Evolutionary conservation across 768 basidiomycete genomes (phyloP), one percentile per base, ranked within the genome.

Genomic region (Solioccasus polychromus): DNA sequence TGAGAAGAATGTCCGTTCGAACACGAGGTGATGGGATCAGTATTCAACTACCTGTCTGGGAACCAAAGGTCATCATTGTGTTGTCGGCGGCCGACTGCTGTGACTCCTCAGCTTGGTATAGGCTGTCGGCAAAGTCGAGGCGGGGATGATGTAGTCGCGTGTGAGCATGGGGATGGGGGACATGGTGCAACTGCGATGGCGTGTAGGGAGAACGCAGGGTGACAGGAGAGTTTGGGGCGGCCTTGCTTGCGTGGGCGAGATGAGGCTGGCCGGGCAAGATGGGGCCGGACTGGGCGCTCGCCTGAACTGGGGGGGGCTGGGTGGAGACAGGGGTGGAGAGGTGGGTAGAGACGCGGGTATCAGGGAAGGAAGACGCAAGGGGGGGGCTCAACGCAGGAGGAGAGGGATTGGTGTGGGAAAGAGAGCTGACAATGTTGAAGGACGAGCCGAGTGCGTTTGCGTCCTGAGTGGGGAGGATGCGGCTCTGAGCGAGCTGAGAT

Each of bases 151-250:
- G 86, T 51, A 85, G 83, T 26, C 84, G 77, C 0, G 85, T 81
- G 54, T 88, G 85, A 1, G 85, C 83, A 47, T 88, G 86, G 2
- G 86, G 84, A 52, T 88, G 86, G 2, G 86, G 83, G 35, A 88
- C 83, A 52, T 88, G 87, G 55, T 88, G 86, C 83, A 89, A 85
- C 58, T 78, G 82, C 19, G 73, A 59, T 5, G 72, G 60, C 12
- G 76, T 65, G 59, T 82, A 87, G 15, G 82, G 77, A n/a, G 79
- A 67, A 43, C 75, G 79, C 23, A 85, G 68, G 2, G 75, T 70
- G 26, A 80, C 70, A 5, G 74, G 66, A 19, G 69, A 59, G 39
- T 67, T 61, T 48, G 56, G 63, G 52, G 69, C 58, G 5, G 39
- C 24, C 57, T 73, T 65, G 50, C 59, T 42, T 4, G 44, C 23